Base-by-base conservation (phyloP, 2,329 filamentous ascomycete genomes). In the Juglanconis juglandina region DNA sequence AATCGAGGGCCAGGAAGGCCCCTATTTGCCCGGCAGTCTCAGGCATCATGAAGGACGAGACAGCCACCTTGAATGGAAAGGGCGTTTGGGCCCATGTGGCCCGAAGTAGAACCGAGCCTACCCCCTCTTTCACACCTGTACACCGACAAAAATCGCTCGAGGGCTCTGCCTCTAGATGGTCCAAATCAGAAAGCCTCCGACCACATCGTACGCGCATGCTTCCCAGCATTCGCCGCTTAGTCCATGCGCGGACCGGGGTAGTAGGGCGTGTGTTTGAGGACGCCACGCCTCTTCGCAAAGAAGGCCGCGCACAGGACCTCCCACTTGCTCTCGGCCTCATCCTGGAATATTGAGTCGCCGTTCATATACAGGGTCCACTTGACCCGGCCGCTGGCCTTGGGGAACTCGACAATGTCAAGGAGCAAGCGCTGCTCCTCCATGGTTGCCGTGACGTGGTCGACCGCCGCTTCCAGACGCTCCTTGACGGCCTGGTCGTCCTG, bases 351-450 rank as follows among this genome's bases (percentile, higher is more conserved):
- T n/a, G 39, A 13, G 37, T 46, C n/a, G n/a, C 39, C 58, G 14
- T 37, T 35, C 53, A 60, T 52, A 53, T 30, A 44, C 53, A 56
- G 11, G 4, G 32, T 46, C 58, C 53, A 60, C 10, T 52, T 32
- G 33, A 14, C 17, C 14, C 8, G 11, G 33, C 33, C 53, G 14
- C n/a, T 44, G n/a, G 50, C 33, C 32, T 37, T 8, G 1, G 17
- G 32, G 34, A 32, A 9, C n/a, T 35, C 51, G 10, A 17, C 30
- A 4, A 41, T 17, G 24, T 59, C 35, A 44, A 59, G 34, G 24
- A 39, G 32, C 30, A 56, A 30, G 33, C 14, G 37, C 13, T 60
- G 52, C n/a, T 42, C 46, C 4, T 17, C 6, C 52, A 60, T 51
- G 5, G 53, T 50, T 5, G n/a, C 24, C 39, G n/a, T 34, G 17